Percentiles rank a stretch among this genome's conserved stretches.
Evolutionary conservation across 108 stramenopile genomes (phyloP).

Genomic region (Aureococcus anophagefferens): DNA sequence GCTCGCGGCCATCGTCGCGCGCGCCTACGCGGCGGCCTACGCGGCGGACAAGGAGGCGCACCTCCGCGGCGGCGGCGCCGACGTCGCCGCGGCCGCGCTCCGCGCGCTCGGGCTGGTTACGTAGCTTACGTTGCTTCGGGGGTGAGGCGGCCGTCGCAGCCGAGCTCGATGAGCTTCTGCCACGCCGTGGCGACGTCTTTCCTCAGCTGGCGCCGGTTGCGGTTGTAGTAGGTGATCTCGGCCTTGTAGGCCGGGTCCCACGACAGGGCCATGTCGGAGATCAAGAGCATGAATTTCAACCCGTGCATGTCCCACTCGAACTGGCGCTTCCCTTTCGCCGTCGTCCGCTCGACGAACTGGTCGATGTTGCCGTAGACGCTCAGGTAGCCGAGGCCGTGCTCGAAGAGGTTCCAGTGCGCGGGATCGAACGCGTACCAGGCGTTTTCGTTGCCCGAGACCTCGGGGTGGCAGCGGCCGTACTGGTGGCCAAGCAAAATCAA

Average conservation of each 20-base stretch:
- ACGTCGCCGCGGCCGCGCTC: no score
- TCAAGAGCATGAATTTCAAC: constrained; percentile 64
- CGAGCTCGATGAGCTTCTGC: constrained; percentile 76
- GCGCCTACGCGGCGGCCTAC: no score
- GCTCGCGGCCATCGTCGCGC: no score
- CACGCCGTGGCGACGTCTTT: constrained; percentile 79
- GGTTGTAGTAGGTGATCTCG: constrained; percentile 66
- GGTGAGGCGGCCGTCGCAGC: constrained; percentile 26
- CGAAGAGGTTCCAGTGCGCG: neutral
- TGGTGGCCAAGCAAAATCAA: constrained; percentile 29
- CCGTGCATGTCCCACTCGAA: no score
- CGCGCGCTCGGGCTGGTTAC: no score
- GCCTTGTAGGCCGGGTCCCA: constrained; percentile 55
- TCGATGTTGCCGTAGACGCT: neutral
- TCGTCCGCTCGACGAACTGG: no score
- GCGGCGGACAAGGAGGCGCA: no score
- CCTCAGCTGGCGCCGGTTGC: constrained; percentile 77
- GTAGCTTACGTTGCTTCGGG: constrained; percentile 1
- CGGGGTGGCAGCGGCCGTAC: constrained; percentile 30
- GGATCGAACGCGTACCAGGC: constrained; percentile 19
- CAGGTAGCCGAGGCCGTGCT: neutral
- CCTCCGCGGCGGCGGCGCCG: no score
- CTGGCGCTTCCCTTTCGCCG: no score
- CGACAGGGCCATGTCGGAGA: constrained; percentile 61
- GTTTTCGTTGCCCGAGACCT: constrained; percentile 18